Percentiles rank a stretch among this genome's conserved stretches.
Conservation (phyloP, 2,329 filamentous ascomycete genomes). For the Tympanopsis confertula region DNA sequence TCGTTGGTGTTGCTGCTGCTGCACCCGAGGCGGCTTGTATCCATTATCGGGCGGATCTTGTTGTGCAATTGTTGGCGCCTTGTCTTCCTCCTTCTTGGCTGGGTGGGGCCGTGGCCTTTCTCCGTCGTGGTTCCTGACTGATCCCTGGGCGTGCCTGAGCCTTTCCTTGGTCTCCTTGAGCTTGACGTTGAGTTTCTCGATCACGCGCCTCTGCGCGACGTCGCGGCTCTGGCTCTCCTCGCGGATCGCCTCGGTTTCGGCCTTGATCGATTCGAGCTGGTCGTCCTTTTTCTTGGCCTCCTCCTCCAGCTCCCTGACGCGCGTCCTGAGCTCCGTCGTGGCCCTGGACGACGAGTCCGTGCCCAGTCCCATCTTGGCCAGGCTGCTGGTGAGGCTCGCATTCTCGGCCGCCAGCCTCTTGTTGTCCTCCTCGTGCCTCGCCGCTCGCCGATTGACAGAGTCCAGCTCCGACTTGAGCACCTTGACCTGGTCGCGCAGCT, state of each 20-base stretch:
- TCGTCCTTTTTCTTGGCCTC: slow-evolving; percentile 33
- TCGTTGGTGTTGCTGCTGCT: slow-evolving; percentile 22
- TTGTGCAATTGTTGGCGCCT: slow-evolving; percentile 11
- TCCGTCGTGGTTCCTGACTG: slow-evolving; percentile 4
- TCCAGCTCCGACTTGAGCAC: slow-evolving; percentile 36
- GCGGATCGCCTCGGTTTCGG: slow-evolving; percentile 39
- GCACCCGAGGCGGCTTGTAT: slow-evolving; percentile 6
- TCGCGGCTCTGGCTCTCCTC: slow-evolving; percentile 42
- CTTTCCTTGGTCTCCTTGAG: slow-evolving; percentile 39
- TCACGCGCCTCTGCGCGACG: slow-evolving; percentile 43
- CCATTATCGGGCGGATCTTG: too few species aligned
- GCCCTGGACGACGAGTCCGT: slow-evolving; percentile 15
- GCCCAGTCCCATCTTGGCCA: slow-evolving; percentile 7
- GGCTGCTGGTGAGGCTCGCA: slow-evolving; percentile 7
- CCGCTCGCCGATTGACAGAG: slow-evolving; percentile 29
- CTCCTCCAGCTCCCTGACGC: slow-evolving; percentile 30
- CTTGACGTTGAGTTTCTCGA: too few species aligned
- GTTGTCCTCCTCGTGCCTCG: slow-evolving; percentile 22
- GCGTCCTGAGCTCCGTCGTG: slow-evolving; percentile 25
- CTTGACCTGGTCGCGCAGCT: slow-evolving; percentile 39
- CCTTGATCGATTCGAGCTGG: slow-evolving; percentile 37
- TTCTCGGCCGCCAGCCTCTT: slow-evolving; percentile 17
- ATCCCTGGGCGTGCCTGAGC: slow-evolving; percentile 21
- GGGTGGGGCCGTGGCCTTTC: slow-evolving; percentile 5
- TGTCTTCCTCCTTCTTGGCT: slow-evolving; percentile 8